phyloP scores from a whole-genome alignment of 2,329 filamentous ascomycete species.

The Nemania abortiva region DNA sequence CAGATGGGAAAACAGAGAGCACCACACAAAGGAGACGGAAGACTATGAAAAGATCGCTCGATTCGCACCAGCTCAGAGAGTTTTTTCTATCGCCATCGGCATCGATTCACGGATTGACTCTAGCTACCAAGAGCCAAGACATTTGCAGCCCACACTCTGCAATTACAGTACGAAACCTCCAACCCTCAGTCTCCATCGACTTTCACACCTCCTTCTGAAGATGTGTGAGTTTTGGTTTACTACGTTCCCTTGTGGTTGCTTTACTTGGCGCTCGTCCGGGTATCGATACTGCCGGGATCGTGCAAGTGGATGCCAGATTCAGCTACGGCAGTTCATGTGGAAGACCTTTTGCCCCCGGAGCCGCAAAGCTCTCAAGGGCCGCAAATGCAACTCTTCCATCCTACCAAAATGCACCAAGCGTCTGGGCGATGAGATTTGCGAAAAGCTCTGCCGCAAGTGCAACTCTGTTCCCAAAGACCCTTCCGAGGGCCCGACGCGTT shows the following conservation, averaged over 20 bases:
- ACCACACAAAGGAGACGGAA: background rate
- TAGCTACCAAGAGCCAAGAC: background rate
- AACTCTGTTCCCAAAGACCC: slow-evolving; percentile 24
- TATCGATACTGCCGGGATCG: slow-evolving; percentile 34
- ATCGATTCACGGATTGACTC: background rate
- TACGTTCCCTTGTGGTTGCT: slow-evolving; percentile 35
- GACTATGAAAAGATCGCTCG: background rate
- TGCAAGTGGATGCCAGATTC: slow-evolving; percentile 15
- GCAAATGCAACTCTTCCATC: slow-evolving; percentile 1
- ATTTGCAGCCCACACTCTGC: slow-evolving; percentile 16
- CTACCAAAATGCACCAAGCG: slow-evolving; percentile 29
- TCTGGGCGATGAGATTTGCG: background rate
- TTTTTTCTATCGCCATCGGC: background rate
- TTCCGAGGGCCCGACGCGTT: slow-evolving; percentile 9
- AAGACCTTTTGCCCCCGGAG: slow-evolving; percentile 34
- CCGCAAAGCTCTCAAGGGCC: slow-evolving; percentile 23
- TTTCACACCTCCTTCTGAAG: background rate
- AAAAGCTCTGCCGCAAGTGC: slow-evolving; percentile 34
- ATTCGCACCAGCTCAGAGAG: background rate
- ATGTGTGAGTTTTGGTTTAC: slow-evolving; percentile 25
- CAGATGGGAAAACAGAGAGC: background rate
- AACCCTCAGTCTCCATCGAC: background rate
- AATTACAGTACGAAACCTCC: background rate
- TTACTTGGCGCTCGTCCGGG: slow-evolving; percentile 28
- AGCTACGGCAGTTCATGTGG: slow-evolving; percentile 24